A percentile compares a stretch with the other conserved stretches of the same genome.
Evolutionary conservation across 495 filamentous ascomycete species (phyloP).

Genomic region (Immersiella caudata): DNA sequence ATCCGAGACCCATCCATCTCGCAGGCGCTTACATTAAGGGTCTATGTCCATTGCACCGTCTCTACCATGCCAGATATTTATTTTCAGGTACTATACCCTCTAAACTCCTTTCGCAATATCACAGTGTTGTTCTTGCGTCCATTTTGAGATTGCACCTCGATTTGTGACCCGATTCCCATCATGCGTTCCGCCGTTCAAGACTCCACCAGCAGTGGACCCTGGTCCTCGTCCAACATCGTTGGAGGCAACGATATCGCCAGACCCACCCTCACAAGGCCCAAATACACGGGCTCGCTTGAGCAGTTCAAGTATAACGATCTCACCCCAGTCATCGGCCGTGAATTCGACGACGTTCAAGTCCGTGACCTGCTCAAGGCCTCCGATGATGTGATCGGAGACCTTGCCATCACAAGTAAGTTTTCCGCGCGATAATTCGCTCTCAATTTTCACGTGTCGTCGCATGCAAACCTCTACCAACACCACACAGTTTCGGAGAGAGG

Average conservation of each 20-base stretch:
- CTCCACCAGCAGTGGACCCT: not conserved
- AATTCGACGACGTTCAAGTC: constrained; percentile 70
- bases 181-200: constrained; percentile 26
- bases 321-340: constrained; percentile 73
- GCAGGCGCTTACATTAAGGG: not conserved
- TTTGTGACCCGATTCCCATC: not conserved
- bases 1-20: not conserved
- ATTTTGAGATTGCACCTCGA: too few relatives aligned
- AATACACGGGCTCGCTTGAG: constrained; percentile 25
- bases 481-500: constrained; percentile 67
- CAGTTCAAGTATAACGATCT: constrained; percentile 55
- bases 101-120: not conserved
- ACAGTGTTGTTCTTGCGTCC: not conserved
- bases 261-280: constrained; percentile 13
- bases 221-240: constrained; percentile 12
- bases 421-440: too few relatives aligned
- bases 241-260: constrained; percentile 28
- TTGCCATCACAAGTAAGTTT: constrained; percentile 25
- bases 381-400: constrained; percentile 23
- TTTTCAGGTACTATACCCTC: not conserved
- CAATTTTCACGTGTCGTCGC: not conserved
- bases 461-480: constrained; percentile 40
- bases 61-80: not conserved
- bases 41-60: constrained; percentile 2
- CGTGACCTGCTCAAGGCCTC: constrained; percentile 49